Conservation (phyloP, 2,329 filamentous ascomycete species). For the Aspergillus bombycis region DNA sequence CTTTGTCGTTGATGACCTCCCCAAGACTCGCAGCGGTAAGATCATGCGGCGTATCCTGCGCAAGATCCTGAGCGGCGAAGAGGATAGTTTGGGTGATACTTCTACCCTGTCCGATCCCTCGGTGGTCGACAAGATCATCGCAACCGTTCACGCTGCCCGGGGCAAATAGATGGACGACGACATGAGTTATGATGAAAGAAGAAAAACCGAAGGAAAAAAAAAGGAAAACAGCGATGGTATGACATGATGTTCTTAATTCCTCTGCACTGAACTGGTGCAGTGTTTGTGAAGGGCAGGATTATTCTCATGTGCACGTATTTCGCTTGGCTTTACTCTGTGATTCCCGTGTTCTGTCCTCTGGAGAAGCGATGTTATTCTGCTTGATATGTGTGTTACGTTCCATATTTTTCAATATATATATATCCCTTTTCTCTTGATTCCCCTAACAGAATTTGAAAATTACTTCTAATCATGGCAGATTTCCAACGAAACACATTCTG, state of each 20-base stretch:
- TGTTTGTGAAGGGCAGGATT: not conserved
- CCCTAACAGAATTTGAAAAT: not conserved
- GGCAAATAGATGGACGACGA: constrained; percentile 38
- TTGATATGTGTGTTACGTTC: constrained; percentile 19
- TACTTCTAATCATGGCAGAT: not conserved
- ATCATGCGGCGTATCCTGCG: constrained; percentile 97
- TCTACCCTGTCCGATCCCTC: constrained; percentile 88
- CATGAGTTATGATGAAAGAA: constrained; percentile 9
- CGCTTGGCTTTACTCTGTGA: constrained; percentile 17
- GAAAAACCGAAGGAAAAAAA: constrained; percentile 7
- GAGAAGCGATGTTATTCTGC: constrained; percentile 16
- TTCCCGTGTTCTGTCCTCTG: constrained; percentile 20
- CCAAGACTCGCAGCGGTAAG: constrained; percentile 97
- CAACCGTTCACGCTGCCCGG: constrained; percentile 65
- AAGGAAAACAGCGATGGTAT: constrained; percentile 8
- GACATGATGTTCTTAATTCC: not conserved
- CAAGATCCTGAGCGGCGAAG: constrained; percentile 96
- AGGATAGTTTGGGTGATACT: constrained; percentile 92
- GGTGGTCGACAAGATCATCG: constrained; percentile 88
- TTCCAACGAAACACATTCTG: not conserved
- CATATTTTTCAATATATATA: not conserved
- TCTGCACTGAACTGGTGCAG: not conserved
- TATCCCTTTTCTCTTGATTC: not conserved
- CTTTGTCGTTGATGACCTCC: constrained; percentile 87
- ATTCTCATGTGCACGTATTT: not conserved